Evolutionary conservation across 2,329 filamentous ascomycete species (phyloP).

Genomic region (Colletotrichum sp.): DNA sequence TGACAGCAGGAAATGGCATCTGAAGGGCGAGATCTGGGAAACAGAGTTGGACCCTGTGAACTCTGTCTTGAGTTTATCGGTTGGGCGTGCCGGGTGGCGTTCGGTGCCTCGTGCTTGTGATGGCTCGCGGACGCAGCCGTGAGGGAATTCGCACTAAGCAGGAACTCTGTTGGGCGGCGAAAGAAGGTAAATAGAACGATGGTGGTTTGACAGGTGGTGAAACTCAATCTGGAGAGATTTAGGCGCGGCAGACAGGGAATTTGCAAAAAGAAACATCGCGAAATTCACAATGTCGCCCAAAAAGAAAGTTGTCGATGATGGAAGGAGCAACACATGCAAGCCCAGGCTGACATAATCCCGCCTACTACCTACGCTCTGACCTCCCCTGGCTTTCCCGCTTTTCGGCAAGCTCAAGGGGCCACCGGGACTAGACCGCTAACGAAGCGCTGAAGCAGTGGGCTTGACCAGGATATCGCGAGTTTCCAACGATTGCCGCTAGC

Average conservation of each 20-base stretch:
- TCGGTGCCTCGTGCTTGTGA: background rate
- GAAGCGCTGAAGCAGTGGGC: background rate
- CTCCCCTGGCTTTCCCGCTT: background rate
- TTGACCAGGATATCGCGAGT: background rate
- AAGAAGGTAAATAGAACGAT: background rate
- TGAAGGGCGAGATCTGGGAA: background rate
- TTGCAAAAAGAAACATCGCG: background rate
- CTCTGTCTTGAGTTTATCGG: background rate
- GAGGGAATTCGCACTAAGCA: background rate
- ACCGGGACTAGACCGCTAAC: background rate
- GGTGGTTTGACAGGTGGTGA: background rate
- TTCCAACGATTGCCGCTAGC: background rate
- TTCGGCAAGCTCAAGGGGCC: background rate
- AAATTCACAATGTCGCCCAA: background rate
- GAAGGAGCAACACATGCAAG: background rate
- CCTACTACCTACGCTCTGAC: background rate
- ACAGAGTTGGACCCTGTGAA: background rate
- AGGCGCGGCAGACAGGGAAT: background rate
- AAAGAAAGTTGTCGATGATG: background rate
- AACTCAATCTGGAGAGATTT: background rate
- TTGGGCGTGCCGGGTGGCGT: background rate
- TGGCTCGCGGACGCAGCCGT: background rate
- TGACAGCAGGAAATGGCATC: background rate
- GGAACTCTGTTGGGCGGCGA: background rate
- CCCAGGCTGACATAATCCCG: constrained; percentile 6